Evolutionary conservation across 495 filamentous ascomycete genomes (phyloP).

Genomic region (Achaetomiella virescens): DNA sequence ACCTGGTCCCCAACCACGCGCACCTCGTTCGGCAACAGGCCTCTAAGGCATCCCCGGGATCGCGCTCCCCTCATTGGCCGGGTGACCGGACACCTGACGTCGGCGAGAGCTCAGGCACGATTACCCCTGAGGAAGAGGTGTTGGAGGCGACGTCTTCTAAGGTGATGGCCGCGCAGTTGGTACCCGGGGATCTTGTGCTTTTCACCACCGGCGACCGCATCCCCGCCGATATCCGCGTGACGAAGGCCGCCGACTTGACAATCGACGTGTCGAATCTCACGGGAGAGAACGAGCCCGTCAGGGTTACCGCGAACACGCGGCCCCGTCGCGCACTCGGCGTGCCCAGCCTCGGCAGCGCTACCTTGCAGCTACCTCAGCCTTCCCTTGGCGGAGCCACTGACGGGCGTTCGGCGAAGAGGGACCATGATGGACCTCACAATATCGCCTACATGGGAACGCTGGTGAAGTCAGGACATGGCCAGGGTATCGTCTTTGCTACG

Average conservation of each 20-base stretch:
- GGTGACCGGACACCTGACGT: conserved; percentile 25
- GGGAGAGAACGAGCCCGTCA: conserved; percentile 89
- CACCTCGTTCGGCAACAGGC: conserved; percentile 69
- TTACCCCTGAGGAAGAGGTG: conserved; percentile 44
- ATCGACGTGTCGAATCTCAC: conserved; percentile 98
- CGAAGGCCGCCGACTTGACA: conserved; percentile 73
- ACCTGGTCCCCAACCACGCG: conserved; percentile 88
- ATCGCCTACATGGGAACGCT: conserved; percentile 98
- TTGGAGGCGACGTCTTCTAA: conserved; percentile 70
- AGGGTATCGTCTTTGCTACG: conserved; percentile 95
- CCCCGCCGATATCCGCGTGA: conserved; percentile 93
- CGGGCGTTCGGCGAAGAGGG: conserved; percentile 19
- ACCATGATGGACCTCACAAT: conserved; percentile 45
- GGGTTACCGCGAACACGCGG: conserved; percentile 65
- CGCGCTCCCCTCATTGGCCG: conserved; percentile 41
- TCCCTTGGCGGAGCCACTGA: conserved; percentile 24
- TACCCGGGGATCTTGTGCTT: conserved; percentile 84
- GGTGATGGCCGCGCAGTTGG: conserved; percentile 77
- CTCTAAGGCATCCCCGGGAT: conserved; percentile 21
- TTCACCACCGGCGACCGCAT: conserved; percentile 96
- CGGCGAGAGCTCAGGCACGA: conserved; percentile 26
- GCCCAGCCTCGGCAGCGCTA: conserved; percentile 15
- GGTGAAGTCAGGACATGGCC: conserved; percentile 91
- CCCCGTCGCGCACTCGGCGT: conserved; percentile 43
- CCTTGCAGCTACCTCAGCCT: conserved; percentile 33